A percentile compares a stretch with the other conserved stretches of the same genome.
Evolutionary conservation across 2,329 filamentous ascomycete species (phyloP).

Genomic region (Aspergillus viridinutans): DNA sequence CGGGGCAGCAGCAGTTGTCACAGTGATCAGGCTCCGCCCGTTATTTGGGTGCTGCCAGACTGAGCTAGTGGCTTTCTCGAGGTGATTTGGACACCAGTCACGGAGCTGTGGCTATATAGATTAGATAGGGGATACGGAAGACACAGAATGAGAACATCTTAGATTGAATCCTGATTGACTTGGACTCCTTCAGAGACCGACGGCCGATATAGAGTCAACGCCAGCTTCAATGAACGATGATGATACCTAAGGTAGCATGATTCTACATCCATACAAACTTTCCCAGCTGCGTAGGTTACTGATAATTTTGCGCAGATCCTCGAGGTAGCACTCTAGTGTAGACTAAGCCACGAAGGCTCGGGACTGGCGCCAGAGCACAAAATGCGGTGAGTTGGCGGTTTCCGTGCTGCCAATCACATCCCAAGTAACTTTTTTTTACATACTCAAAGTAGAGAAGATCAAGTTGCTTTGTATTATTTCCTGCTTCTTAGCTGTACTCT

Average conservation of each 20-base stretch:
- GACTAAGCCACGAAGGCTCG: neutral
- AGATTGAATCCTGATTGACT: neutral
- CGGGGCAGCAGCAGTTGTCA: conserved; percentile 12
- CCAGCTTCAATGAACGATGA: neutral
- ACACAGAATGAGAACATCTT: neutral
- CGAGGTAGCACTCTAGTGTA: neutral
- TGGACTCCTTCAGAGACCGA: neutral
- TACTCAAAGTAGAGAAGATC: neutral
- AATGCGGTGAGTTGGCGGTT: neutral
- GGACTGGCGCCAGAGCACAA: neutral
- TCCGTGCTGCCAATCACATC: neutral
- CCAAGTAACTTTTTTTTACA: neutral
- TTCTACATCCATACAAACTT: neutral
- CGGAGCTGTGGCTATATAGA: too few relatives aligned
- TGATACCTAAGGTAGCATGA: neutral
- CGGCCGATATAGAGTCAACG: neutral
- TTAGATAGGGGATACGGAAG: neutral
- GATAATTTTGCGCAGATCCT: neutral
- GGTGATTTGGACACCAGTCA: neutral
- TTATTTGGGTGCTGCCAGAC: neutral
- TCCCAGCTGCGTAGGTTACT: neutral
- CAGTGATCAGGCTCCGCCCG: conserved; percentile 6
- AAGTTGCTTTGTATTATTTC: neutral
- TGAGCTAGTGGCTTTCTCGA: neutral
- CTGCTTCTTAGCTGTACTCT: neutral